phyloP scores from a whole-genome alignment of 2,329 filamentous ascomycete species.

The Colletotrichum neosansevieriae region DNA sequence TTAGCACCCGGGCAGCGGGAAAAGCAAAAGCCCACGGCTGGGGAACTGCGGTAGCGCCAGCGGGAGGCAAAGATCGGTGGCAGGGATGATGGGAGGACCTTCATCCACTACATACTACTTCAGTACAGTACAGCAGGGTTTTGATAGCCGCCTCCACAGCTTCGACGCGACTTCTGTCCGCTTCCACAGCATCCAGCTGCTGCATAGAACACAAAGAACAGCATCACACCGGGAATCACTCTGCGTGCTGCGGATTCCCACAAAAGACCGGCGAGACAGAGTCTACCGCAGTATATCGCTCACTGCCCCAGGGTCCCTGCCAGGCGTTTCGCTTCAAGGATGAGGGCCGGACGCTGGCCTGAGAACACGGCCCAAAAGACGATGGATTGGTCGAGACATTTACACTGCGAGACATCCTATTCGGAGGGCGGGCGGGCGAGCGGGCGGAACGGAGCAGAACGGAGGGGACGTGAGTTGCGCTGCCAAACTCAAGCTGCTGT shows the following conservation, averaged over 20 bases:
- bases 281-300: neutral
- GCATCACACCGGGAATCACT: neutral
- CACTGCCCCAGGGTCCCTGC: slow-evolving; percentile 11
- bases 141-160: slow-evolving; percentile 7
- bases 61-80: slow-evolving; percentile 4
- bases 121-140: neutral
- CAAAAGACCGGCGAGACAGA: neutral
- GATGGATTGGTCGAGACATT: slow-evolving; percentile 10
- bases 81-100: slow-evolving; percentile 11
- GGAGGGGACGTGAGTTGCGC: slow-evolving; percentile 9
- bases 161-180: slow-evolving; percentile 2
- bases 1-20: neutral
- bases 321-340: slow-evolving; percentile 25
- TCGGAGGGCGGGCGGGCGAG: slow-evolving; percentile 17
- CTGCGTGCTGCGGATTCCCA: neutral
- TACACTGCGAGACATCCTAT: slow-evolving; percentile 13
- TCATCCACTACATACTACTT: too few species aligned
- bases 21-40: neutral
- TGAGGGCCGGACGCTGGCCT: slow-evolving; percentile 3
- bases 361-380: slow-evolving; percentile 11
- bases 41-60: neutral
- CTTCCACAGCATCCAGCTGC: neutral
- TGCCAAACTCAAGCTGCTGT: slow-evolving; percentile 17
- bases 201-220: neutral
- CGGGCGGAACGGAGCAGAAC: slow-evolving; percentile 13